A percentile compares a stretch with the other conserved stretches of the same genome.
These are phyloP conservation scores for Phytophthora podocarpi DNA, from an alignment of 352 stramenopile species.

Conservation along the genomic window DNA sequence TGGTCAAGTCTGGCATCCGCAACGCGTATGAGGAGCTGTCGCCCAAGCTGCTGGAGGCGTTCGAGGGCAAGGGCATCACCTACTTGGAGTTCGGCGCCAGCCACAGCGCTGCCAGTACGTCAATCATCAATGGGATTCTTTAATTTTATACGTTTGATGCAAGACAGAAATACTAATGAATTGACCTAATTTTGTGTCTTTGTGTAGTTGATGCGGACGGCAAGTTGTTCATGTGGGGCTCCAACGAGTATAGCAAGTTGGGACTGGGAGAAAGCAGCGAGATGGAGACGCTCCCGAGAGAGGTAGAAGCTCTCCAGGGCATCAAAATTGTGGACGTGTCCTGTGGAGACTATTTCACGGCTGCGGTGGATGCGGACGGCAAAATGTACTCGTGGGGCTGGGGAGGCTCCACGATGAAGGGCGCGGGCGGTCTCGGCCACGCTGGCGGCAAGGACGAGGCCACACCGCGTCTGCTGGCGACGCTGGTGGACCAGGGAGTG, in stretches of 20 bases:
- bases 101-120: constrained; percentile 83
- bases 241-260: constrained; percentile 91
- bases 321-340: constrained; percentile 85
- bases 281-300: constrained; percentile 52
- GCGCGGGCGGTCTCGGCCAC: constrained; percentile 73
- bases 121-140: too few species aligned
- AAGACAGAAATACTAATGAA: too few species aligned
- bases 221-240: constrained; percentile 83
- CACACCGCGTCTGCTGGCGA: constrained; percentile 66
- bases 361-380: constrained; percentile 81
- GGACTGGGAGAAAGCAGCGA: constrained; percentile 58
- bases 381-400: constrained; percentile 93
- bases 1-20: constrained; percentile 87
- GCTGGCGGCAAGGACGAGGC: constrained; percentile 76
- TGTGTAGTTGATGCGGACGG: constrained; percentile 69
- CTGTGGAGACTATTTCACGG: constrained; percentile 88
- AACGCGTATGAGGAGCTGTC: constrained; percentile 86
- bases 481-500: constrained; percentile 82
- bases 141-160: too few species aligned
- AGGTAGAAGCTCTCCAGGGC: constrained; percentile 74
- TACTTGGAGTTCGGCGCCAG: constrained; percentile 78
- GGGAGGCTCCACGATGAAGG: constrained; percentile 86
- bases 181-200: too few species aligned
- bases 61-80: constrained; percentile 66
- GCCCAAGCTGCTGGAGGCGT: constrained; percentile 70